Evolutionary conservation across 441 rosid species (phyloP).

Genomic region (Erysimum cheiri): DNA sequence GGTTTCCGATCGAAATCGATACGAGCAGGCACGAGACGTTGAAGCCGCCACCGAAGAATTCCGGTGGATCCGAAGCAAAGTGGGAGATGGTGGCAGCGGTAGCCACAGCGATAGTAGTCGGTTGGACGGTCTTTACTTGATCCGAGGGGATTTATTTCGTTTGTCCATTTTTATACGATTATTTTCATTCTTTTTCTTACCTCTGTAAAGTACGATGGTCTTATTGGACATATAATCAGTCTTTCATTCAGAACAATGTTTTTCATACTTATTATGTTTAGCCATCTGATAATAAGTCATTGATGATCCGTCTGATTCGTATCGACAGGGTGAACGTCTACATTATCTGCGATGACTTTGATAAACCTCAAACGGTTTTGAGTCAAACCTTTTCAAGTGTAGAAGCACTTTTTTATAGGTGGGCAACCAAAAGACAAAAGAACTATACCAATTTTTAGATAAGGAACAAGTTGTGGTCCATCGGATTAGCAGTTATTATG

Average conservation of each 20-base stretch:
- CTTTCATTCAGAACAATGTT: neutral
- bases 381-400: neutral
- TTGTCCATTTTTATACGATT: conserved; percentile 4
- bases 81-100: conserved; percentile 14
- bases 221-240: conserved; percentile 1
- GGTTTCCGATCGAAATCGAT: conserved; percentile 73
- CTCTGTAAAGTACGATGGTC: conserved; percentile 2
- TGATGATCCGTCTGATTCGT: neutral
- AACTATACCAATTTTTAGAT: neutral
- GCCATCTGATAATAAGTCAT: neutral
- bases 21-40: conserved; percentile 47
- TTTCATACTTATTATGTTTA: neutral
- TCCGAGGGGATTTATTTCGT: neutral
- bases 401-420: neutral
- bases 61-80: neutral
- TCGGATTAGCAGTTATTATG: conserved; percentile 21
- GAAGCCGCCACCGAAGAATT: conserved; percentile 27
- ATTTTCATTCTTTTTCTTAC: conserved; percentile 9
- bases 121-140: conserved; percentile 16
- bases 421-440: conserved; percentile 4
- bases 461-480: neutral
- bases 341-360: neutral
- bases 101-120: neutral
- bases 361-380: neutral
- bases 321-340: neutral